Evolutionary conservation across 1,284 basidiomycete genomes (phyloP).

Genomic region (Coniferiporia weirii): DNA sequence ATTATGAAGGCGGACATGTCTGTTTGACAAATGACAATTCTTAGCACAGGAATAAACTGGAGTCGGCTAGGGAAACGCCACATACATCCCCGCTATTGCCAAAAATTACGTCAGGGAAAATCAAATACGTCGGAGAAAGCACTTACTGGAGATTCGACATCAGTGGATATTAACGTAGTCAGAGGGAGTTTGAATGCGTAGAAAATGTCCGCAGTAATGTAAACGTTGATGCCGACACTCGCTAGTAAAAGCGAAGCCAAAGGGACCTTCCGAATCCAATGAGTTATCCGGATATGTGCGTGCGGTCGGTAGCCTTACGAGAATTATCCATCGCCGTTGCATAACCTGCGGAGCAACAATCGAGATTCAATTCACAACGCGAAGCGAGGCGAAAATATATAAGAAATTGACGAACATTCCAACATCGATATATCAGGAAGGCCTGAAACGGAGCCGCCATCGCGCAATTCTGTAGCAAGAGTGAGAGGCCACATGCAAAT

Average conservation of each 20-base stretch:
- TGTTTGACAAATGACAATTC: neutral
- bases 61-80: neutral
- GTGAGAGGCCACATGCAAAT: neutral
- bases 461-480: constrained; percentile 22
- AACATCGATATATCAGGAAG: constrained; percentile 31
- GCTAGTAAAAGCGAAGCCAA: constrained; percentile 23
- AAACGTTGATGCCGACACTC: constrained; percentile 21
- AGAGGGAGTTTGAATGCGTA: constrained; percentile 16
- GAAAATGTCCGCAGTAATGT: constrained; percentile 24
- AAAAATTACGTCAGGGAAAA: neutral
- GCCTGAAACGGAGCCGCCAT: constrained; percentile 29
- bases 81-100: constrained; percentile 8
- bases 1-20: constrained; percentile 25
- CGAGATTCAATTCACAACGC: neutral
- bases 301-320: constrained; percentile 21
- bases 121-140: neutral
- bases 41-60: too few species aligned
- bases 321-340: constrained; percentile 19
- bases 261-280: constrained; percentile 15
- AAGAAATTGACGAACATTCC: constrained; percentile 18
- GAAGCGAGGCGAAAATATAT: neutral
- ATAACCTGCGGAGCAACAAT: constrained; percentile 21
- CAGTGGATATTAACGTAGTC: constrained; percentile 18
- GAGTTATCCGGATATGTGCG: neutral
- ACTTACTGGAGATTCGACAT: constrained; percentile 22